phyloP scores from a whole-genome alignment of 179 eudicot genomes.

The Heliamphora pulchella region DNA sequence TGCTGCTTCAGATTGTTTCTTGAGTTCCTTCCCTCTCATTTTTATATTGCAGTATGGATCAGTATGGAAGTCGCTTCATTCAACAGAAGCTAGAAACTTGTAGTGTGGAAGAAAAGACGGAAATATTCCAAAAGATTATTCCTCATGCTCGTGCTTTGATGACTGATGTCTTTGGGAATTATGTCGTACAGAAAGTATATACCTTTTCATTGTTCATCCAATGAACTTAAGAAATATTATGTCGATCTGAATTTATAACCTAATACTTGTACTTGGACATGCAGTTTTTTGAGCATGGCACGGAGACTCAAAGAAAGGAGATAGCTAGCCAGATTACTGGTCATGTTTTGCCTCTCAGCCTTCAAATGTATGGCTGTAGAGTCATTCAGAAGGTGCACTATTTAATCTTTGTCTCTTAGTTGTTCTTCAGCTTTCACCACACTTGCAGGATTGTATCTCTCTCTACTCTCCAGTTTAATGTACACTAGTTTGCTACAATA shows the following conservation, averaged over 20 bases:
- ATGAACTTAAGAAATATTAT: background rate
- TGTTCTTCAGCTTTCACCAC: conserved; percentile 6
- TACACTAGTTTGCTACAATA: background rate
- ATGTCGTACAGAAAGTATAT: conserved; percentile 61
- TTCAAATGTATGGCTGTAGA: conserved; percentile 75
- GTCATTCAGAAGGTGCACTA: conserved; percentile 59
- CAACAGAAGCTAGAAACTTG: conserved; percentile 68
- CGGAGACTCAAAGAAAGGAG: conserved; percentile 45
- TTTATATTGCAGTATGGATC: conserved; percentile 42
- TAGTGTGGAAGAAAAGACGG: conserved; percentile 40
- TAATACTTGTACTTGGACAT: conserved; percentile 14
- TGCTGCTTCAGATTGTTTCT: conserved; percentile 1
- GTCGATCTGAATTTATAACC: conserved; percentile 1
- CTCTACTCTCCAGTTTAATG: background rate
- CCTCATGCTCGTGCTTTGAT: conserved; percentile 49
- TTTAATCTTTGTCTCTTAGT: conserved; percentile 12
- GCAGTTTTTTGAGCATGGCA: conserved; percentile 66
- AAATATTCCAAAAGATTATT: conserved; percentile 45
- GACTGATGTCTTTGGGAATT: conserved; percentile 71
- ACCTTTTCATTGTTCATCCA: background rate
- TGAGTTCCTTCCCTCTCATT: conserved; percentile 5
- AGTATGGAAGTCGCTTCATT: conserved; percentile 67
- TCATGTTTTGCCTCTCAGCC: conserved; percentile 60
- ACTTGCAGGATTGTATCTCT: background rate
- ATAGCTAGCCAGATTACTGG: conserved; percentile 43